Conservation (phyloP, 1,284 basidiomycete genomes). For the Takashimella tepidaria region DNA sequence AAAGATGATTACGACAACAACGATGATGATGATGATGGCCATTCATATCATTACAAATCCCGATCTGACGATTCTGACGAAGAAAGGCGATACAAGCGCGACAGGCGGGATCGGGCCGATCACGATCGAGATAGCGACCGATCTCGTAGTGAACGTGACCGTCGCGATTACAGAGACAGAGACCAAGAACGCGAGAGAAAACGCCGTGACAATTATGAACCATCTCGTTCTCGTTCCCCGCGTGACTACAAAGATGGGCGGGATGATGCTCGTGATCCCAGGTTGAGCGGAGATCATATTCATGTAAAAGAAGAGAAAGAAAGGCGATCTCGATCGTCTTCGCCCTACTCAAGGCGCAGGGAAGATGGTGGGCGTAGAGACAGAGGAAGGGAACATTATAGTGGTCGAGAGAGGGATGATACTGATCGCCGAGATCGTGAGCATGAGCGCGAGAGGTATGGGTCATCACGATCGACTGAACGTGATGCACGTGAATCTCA, state of each 20-base stretch:
- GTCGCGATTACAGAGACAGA: slow-evolving; percentile 14
- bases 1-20: slow-evolving; percentile 5
- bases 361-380: too few species aligned
- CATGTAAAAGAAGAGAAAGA: too few species aligned
- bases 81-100: slow-evolving; percentile 2
- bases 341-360: too few species aligned
- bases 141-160: slow-evolving; percentile 5
- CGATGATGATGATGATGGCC: slow-evolving; percentile 4
- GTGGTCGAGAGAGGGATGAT: too few species aligned
- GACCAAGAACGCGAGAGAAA: background rate
- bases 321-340: too few species aligned
- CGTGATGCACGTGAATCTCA: too few species aligned
- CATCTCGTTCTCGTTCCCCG: slow-evolving; percentile 17
- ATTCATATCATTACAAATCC: slow-evolving; percentile 14
- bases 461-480: too few species aligned
- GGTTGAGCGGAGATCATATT: too few species aligned
- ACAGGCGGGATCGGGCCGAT: slow-evolving; percentile 8
- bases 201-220: slow-evolving; percentile 31
- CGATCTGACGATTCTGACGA: slow-evolving; percentile 26
- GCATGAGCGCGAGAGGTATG: too few species aligned
- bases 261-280: background rate
- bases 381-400: too few species aligned
- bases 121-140: slow-evolving; percentile 20
- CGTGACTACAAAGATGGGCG: slow-evolving; percentile 1
- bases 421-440: too few species aligned